These are phyloP conservation scores for Glebionis coronaria DNA, from an alignment of 129 eudicot genomes.

Conservation along the genomic window DNA sequence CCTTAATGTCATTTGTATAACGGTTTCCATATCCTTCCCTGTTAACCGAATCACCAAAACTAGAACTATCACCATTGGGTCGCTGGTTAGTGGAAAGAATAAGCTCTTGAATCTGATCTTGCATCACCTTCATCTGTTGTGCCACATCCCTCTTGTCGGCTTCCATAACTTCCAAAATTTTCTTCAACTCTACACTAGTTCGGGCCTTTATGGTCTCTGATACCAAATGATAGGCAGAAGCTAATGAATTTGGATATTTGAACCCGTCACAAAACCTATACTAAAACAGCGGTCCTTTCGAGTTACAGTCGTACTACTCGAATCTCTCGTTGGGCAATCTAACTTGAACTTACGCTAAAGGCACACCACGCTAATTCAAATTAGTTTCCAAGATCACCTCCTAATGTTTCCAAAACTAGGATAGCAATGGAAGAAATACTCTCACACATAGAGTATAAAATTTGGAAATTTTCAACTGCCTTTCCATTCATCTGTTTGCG, in stretches of 20 bases:
- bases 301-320: not conserved
- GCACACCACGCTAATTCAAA: too few species aligned
- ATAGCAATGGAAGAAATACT: too few species aligned
- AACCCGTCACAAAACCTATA: not conserved
- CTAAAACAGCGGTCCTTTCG: not conserved
- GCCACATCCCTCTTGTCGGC: slow-evolving; percentile 1
- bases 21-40: not conserved
- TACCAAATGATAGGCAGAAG: slow-evolving; percentile 5
- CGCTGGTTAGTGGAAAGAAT: not conserved
- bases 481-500: too few species aligned
- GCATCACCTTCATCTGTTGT: too few species aligned
- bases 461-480: too few species aligned
- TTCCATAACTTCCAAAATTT: slow-evolving; percentile 7
- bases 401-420: too few species aligned
- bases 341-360: too few species aligned
- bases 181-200: not conserved
- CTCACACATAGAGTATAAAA: too few species aligned
- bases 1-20: not conserved
- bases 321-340: not conserved
- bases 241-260: not conserved
- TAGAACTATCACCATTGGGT: too few species aligned
- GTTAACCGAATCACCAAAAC: not conserved
- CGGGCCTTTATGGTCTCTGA: slow-evolving; percentile 12
- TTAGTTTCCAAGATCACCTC: too few species aligned
- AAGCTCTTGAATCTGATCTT: not conserved